A percentile compares a stretch with the other conserved stretches of the same genome.
Conservation (phyloP, 2,329 filamentous ascomycete genomes). For the Eutypa lata region DNA sequence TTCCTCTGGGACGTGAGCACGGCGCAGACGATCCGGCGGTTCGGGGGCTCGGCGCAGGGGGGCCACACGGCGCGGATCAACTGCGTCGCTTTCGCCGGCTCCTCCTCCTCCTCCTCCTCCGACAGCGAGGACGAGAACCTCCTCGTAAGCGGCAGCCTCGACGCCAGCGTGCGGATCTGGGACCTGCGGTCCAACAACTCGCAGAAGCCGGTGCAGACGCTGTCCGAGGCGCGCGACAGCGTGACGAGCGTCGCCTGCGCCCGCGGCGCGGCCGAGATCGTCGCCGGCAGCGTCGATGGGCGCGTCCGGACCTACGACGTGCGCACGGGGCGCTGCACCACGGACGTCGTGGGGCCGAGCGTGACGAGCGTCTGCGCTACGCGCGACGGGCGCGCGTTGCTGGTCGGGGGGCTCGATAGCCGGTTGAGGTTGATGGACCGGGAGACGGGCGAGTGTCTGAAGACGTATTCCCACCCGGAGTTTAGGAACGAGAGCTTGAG, state of each 20-base stretch:
- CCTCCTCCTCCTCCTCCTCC: background rate
- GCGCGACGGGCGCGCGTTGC: constrained; percentile 67
- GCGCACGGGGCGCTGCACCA: constrained; percentile 66
- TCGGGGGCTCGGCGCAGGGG: constrained; percentile 57
- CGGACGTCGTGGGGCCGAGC: constrained; percentile 65
- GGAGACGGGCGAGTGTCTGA: constrained; percentile 67
- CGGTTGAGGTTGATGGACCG: constrained; percentile 80
- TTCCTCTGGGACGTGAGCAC: constrained; percentile 93
- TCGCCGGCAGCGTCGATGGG: constrained; percentile 81
- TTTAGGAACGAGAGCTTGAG: constrained; percentile 67
- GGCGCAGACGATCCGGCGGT: constrained; percentile 73
- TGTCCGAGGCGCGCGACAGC: constrained; percentile 70
- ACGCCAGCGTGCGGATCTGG: constrained; percentile 75
- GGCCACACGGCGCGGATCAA: constrained; percentile 76
- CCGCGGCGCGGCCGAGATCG: constrained; percentile 56
- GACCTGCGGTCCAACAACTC: constrained; percentile 53
- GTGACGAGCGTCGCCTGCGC: constrained; percentile 48
- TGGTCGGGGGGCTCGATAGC: constrained; percentile 75
- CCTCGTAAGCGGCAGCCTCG: constrained; percentile 70
- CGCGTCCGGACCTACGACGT: constrained; percentile 79
- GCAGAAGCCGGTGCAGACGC: constrained; percentile 66
- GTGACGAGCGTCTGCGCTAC: constrained; percentile 76
- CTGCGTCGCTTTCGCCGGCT: constrained; percentile 34
- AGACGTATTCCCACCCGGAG: constrained; percentile 60
- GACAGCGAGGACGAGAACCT: constrained; percentile 56